A percentile compares a stretch with the other conserved stretches of the same genome.
These are phyloP conservation scores for Paralagenidium karlingii DNA, from an alignment of 352 stramenopile species.

Conservation along the genomic window DNA sequence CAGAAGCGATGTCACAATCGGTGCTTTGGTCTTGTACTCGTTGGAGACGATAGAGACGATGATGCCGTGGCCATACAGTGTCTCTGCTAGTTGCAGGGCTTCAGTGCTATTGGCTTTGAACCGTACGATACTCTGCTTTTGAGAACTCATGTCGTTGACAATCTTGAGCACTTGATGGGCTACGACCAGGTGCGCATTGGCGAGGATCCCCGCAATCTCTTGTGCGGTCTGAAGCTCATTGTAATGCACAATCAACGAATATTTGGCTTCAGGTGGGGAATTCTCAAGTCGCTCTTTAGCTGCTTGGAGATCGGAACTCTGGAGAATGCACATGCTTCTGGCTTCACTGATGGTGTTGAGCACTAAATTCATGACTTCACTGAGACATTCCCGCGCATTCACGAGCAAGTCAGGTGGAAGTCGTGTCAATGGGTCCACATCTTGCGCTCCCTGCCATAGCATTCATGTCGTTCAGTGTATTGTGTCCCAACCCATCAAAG, in stretches of 20 bases:
- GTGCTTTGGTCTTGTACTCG: slow-evolving; percentile 57
- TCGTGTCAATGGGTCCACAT: slow-evolving; percentile 46
- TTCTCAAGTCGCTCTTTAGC: slow-evolving; percentile 30
- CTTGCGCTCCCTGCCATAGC: slow-evolving; percentile 45
- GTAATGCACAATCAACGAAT: slow-evolving; percentile 87
- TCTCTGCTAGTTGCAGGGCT: slow-evolving; percentile 53
- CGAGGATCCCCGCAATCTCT: slow-evolving; percentile 68
- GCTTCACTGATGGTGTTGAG: slow-evolving; percentile 51
- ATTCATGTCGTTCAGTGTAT: background rate
- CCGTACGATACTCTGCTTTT: slow-evolving; percentile 63
- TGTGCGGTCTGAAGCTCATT: slow-evolving; percentile 87
- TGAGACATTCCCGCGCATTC: slow-evolving; percentile 45
- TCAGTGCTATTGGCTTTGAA: slow-evolving; percentile 53
- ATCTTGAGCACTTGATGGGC: slow-evolving; percentile 77
- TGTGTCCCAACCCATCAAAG: no score
- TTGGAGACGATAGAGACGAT: slow-evolving; percentile 69
- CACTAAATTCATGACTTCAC: slow-evolving; percentile 55
- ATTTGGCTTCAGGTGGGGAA: slow-evolving; percentile 44
- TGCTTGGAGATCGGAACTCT: slow-evolving; percentile 28
- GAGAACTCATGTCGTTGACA: slow-evolving; percentile 49
- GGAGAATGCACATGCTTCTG: slow-evolving; percentile 36
- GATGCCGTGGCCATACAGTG: slow-evolving; percentile 52
- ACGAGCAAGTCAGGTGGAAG: slow-evolving; percentile 35
- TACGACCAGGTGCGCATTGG: slow-evolving; percentile 51
- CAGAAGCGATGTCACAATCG: slow-evolving; percentile 54